Evolutionary conservation across 768 basidiomycete genomes (phyloP).

Genomic region (Trametes gibbosa): DNA sequence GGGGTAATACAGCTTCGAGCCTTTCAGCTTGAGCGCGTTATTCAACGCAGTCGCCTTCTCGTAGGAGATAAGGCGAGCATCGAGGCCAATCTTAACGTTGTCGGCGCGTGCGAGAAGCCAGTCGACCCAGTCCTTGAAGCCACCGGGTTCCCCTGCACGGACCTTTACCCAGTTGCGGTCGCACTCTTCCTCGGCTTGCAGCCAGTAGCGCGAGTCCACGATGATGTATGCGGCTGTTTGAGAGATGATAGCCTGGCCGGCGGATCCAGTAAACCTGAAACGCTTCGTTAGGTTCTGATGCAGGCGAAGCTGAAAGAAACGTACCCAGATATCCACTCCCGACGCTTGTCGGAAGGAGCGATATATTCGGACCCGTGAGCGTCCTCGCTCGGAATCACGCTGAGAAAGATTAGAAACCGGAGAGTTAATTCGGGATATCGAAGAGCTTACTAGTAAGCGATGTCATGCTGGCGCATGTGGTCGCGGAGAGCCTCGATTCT

Average conservation of each 20-base stretch:
- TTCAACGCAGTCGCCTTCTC: slow-evolving; percentile 64
- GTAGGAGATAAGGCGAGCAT: slow-evolving; percentile 80
- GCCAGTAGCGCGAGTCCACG: slow-evolving; percentile 82
- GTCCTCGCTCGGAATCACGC: slow-evolving; percentile 76
- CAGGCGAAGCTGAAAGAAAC: slow-evolving; percentile 21
- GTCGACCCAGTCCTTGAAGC: slow-evolving; percentile 73
- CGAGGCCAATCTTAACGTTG: slow-evolving; percentile 63
- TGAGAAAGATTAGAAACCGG: slow-evolving; percentile 29
- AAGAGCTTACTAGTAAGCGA: slow-evolving; percentile 72
- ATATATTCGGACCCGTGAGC: slow-evolving; percentile 85
- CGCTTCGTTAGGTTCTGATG: slow-evolving; percentile 1
- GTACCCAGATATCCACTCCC: slow-evolving; percentile 76
- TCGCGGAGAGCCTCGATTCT: slow-evolving; percentile 61
- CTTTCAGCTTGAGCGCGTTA: slow-evolving; percentile 47
- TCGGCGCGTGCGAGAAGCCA: slow-evolving; percentile 48
- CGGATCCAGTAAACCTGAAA: slow-evolving; percentile 58
- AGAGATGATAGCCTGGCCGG: slow-evolving; percentile 71
- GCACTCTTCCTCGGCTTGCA: slow-evolving; percentile 68
- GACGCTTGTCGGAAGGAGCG: slow-evolving; percentile 68
- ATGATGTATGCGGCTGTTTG: slow-evolving; percentile 67
- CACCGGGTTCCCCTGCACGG: slow-evolving; percentile 48
- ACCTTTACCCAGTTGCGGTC: slow-evolving; percentile 75
- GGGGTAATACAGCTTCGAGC: slow-evolving; percentile 73
- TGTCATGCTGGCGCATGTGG: slow-evolving; percentile 61
- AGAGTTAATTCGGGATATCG: not conserved